Evolutionary conservation across 768 basidiomycete genomes (phyloP).

Genomic region (Psilocybe subaeruginosa): DNA sequence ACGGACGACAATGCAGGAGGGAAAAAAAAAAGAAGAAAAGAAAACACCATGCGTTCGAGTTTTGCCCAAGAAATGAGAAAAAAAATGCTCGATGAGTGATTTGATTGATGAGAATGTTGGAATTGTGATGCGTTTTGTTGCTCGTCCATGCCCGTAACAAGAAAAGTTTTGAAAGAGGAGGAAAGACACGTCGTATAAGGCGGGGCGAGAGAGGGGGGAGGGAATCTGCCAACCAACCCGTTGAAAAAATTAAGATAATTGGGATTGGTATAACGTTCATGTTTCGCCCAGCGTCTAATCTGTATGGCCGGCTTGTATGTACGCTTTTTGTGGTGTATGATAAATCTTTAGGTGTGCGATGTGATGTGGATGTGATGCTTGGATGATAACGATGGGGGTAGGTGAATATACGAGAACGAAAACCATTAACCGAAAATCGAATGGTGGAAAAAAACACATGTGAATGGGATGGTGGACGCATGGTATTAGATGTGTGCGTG

Average conservation of each 20-base stretch:
- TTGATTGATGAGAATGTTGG: neutral
- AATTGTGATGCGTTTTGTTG: constrained; percentile 5
- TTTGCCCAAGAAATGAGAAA: constrained; percentile 1
- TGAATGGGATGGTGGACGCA: constrained; percentile 2
- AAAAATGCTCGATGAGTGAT: neutral
- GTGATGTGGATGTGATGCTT: constrained; percentile 2
- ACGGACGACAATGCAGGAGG: constrained; percentile 2
- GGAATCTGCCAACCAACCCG: constrained; percentile 16
- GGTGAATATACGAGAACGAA: constrained; percentile 17
- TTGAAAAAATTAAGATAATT: constrained; percentile 16
- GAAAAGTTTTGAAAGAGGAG: neutral
- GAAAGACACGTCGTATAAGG: constrained; percentile 6
- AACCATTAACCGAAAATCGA: constrained; percentile 22
- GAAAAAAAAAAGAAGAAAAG: constrained; percentile 1
- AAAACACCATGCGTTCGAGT: constrained; percentile 2
- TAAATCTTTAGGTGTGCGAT: constrained; percentile 16
- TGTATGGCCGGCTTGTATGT: constrained; percentile 22
- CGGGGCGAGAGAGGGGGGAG: constrained; percentile 1
- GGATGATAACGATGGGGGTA: constrained; percentile 9
- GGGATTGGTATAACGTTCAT: constrained; percentile 16
- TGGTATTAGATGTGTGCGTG: constrained; percentile 10
- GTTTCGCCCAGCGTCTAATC: constrained; percentile 23
- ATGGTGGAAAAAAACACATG: neutral
- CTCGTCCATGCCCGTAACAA: constrained; percentile 15
- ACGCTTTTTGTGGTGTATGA: constrained; percentile 21